Evolutionary conservation across 169 alveolate species (phyloP), one percentile per base, ranked within the genome.

Genomic region (Cryptosporidium sp.): DNA sequence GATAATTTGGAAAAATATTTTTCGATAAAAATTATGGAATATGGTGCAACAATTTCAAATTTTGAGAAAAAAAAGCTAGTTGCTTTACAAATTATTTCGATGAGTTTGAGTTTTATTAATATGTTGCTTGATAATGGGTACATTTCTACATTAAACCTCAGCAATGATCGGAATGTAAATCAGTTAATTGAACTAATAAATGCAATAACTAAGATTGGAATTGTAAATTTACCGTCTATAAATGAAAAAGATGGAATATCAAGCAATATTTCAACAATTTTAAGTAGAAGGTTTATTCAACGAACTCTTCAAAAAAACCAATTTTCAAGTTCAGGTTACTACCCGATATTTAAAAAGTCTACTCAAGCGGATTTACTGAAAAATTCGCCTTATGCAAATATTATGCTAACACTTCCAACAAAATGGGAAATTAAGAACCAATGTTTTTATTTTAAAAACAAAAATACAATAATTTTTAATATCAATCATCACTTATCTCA

Each of bases 231-330:
- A 3, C 85, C 85, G 14, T n/a, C 39, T 7, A 29, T 52, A 29
- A 16, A 52, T 51, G 26, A 16, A 56, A 44, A 29, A 18, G 23
- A 72, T 26, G 26, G 29, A 21, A 16, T 21, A 42, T 9, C 70
- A 26, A 23, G 5, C 35, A 31, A 21, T 1, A 52, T 42, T 52
- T 44, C 62, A 26, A 53, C 33, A n/a, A 29, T 53, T 31, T 53
- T 72, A 35, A 48, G 31, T 33, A 72, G 85, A 72, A 72, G 85
- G 26, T 72, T 72, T 72, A 72, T 72, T 72, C 69, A 72, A 29
- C 16, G 26, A 51, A 72, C 48, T 33, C n/a, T 31, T 10, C 35
- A 18, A 3, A 48, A 48, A 9, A 45, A 72, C 4, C 52, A 52
- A 52, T 72, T 51, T 56, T 14, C 67, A 5, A 16, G 2, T 37